These are phyloP conservation scores for Cicer yamashitae DNA, from an alignment of 306 rosid species.

Conservation along the genomic window DNA sequence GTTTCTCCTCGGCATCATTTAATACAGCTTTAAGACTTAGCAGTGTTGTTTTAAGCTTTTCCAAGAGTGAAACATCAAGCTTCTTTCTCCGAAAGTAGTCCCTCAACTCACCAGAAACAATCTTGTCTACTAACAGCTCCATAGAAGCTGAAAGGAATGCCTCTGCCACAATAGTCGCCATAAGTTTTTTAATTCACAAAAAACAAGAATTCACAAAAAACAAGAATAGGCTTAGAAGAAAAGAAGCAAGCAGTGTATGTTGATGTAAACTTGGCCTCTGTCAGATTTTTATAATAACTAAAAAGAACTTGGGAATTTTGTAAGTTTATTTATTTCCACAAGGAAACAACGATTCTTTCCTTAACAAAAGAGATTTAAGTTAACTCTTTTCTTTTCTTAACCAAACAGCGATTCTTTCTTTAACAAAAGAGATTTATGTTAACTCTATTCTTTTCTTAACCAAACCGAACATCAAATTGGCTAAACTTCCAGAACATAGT, in stretches of 20 bases:
- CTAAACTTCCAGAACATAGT: no score
- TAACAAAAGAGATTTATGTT: no score
- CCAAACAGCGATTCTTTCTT: no score
- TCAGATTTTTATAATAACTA: no score
- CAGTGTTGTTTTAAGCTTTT: constrained; percentile 9
- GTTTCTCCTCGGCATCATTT: constrained; percentile 40
- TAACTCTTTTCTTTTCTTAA: no score
- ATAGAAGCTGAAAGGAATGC: constrained; percentile 36
- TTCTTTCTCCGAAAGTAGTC: not conserved
- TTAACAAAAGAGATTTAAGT: no score
- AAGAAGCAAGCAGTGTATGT: not conserved
- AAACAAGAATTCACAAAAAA: not conserved
- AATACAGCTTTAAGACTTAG: constrained; percentile 36
- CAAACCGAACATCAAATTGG: no score
- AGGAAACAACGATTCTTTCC: no score
- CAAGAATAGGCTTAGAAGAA: not conserved
- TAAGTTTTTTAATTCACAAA: constrained; percentile 2
- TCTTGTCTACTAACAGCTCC: constrained; percentile 22
- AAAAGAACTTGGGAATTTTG: no score
- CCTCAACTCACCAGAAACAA: not conserved
- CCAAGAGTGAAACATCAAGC: constrained; percentile 30
- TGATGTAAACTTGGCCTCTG: no score
- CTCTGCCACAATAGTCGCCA: constrained; percentile 26
- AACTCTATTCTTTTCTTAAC: no score
- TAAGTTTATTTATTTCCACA: no score